Conservation (phyloP, 371 early-diverging fungal genomes). For the Mortierella sp. region DNA sequence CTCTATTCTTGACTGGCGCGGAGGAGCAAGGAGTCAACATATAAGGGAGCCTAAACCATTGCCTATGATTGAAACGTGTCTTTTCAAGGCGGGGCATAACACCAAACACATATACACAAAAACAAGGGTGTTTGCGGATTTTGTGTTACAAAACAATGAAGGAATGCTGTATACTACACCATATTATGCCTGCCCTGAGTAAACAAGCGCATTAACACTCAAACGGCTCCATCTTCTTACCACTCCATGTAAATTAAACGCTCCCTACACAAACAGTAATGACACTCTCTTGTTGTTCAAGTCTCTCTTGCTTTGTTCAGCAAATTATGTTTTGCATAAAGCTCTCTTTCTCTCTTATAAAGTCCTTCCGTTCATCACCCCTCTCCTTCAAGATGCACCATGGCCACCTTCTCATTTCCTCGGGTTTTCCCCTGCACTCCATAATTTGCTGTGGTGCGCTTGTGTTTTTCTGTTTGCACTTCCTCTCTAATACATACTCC, state of each 20-base stretch:
- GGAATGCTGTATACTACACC: no score
- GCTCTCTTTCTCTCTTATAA: background rate
- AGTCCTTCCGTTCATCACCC: background rate
- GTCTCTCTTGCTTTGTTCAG: background rate
- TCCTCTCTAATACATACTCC: no score
- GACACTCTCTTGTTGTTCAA: background rate
- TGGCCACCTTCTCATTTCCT: background rate
- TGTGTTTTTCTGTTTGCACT: background rate
- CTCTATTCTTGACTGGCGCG: background rate
- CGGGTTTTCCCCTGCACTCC: background rate
- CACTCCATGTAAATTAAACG: background rate
- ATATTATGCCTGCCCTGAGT: background rate
- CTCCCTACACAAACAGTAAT: background rate
- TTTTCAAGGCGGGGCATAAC: background rate
- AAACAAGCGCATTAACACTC: background rate
- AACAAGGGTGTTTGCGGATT: background rate
- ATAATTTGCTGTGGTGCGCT: background rate
- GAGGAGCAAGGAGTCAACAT: background rate
- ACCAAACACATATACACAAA: background rate
- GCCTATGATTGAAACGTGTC: slow-evolving; percentile 13
- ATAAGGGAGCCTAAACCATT: background rate
- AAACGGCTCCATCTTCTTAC: background rate
- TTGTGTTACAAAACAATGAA: background rate
- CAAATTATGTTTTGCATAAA: background rate
- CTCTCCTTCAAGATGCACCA: background rate